phyloP scores from a whole-genome alignment of 2,329 filamentous ascomycete genomes.

The Aspergillus arachidicola region DNA sequence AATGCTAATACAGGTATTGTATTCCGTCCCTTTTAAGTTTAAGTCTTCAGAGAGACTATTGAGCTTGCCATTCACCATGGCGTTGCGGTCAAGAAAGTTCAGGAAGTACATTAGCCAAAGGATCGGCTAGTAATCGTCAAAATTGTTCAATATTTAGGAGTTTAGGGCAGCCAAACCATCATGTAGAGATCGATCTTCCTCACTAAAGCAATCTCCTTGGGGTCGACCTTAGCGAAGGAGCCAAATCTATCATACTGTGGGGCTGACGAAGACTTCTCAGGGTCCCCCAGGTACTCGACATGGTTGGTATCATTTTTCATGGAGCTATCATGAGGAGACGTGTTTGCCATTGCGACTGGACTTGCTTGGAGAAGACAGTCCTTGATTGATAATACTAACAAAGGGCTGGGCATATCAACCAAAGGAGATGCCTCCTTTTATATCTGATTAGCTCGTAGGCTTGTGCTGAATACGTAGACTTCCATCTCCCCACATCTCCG shows the following conservation, averaged over 20 bases:
- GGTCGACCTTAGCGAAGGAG: background rate
- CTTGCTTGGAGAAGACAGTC: background rate
- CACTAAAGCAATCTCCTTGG: slow-evolving; percentile 14
- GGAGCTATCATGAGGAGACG: background rate
- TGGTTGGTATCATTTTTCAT: background rate
- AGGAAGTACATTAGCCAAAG: slow-evolving; percentile 24
- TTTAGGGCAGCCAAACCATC: slow-evolving; percentile 8
- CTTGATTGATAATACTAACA: background rate
- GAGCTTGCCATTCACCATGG: slow-evolving; percentile 23
- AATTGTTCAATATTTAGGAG: background rate
- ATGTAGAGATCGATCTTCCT: slow-evolving; percentile 19
- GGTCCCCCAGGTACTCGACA: background rate
- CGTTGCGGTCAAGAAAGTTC: slow-evolving; percentile 27
- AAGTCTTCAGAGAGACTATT: slow-evolving; percentile 36
- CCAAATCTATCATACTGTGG: background rate
- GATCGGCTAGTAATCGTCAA: slow-evolving; percentile 8
- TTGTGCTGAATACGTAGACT: background rate
- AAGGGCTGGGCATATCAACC: background rate
- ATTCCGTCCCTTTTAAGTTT: slow-evolving; percentile 46
- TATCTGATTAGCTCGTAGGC: background rate
- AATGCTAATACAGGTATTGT: slow-evolving; percentile 49
- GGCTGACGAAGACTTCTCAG: background rate
- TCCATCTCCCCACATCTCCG: background rate
- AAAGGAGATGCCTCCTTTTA: background rate
- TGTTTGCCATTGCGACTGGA: background rate